A percentile compares a stretch with the other conserved stretches of the same genome.
Evolutionary conservation across 331 rosid species (phyloP).

Genomic region (Telfairia occidentalis): DNA sequence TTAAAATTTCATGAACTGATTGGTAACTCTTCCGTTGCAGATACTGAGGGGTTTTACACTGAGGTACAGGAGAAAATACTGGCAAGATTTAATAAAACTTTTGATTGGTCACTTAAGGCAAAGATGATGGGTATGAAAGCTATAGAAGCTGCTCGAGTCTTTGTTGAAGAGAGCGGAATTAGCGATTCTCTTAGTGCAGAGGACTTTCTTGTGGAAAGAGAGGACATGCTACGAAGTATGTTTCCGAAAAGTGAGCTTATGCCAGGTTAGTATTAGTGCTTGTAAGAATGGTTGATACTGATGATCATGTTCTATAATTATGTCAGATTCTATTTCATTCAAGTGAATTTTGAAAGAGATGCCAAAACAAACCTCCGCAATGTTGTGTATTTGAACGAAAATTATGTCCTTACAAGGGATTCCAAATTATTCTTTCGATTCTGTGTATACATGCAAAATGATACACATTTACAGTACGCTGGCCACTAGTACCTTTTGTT

Average conservation of each 20-base stretch:
- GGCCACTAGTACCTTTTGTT: not conserved
- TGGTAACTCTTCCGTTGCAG: constrained; percentile 23
- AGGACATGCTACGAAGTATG: constrained; percentile 49
- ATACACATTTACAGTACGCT: not conserved
- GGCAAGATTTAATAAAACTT: constrained; percentile 61
- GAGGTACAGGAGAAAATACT: constrained; percentile 78
- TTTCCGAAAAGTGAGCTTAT: constrained; percentile 68
- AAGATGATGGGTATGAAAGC: constrained; percentile 95
- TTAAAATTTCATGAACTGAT: not conserved
- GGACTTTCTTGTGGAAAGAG: constrained; percentile 70
- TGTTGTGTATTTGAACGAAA: not conserved
- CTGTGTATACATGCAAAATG: not conserved
- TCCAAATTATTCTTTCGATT: not conserved
- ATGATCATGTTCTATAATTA: not conserved
- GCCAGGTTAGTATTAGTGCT: constrained; percentile 47
- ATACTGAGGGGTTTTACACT: constrained; percentile 77
- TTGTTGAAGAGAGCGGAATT: constrained; percentile 68
- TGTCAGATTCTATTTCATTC: not conserved
- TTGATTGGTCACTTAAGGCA: constrained; percentile 84
- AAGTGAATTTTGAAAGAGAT: not conserved
- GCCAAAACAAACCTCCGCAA: not conserved
- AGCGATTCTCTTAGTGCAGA: constrained; percentile 58
- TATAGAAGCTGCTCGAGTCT: constrained; percentile 72
- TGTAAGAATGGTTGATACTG: not conserved
- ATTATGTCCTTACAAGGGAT: not conserved